Evolutionary conservation across 768 basidiomycete species (phyloP).

Genomic region (Flagelloscypha sp.): DNA sequence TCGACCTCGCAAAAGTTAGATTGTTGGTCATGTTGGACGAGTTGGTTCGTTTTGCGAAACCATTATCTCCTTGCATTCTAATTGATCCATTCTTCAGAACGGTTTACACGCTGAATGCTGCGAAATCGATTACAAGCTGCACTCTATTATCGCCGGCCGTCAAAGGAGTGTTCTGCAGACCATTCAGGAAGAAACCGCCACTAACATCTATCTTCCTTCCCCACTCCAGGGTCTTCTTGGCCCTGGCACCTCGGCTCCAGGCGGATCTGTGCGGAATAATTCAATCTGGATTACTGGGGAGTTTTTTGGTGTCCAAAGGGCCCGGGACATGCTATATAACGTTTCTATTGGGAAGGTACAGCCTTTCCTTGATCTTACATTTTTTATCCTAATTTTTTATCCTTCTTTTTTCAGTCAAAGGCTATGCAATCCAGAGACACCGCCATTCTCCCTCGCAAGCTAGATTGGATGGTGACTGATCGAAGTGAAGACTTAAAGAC

Average conservation of each 20-base stretch:
- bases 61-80: neutral
- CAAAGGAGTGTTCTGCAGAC: conserved; percentile 82
- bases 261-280: conserved; percentile 41
- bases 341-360: conserved; percentile 78
- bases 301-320: conserved; percentile 92
- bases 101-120: conserved; percentile 85
- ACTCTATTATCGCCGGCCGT: conserved; percentile 83
- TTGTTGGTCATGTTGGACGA: conserved; percentile 93
- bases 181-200: conserved; percentile 95
- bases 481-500: conserved; percentile 87
- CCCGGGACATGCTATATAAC: conserved; percentile 90
- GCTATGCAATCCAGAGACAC: conserved; percentile 87
- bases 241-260: conserved; percentile 34
- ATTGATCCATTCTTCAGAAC: conserved; percentile 47
- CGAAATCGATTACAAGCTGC: conserved; percentile 93
- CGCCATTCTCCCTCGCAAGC: conserved; percentile 88
- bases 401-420: conserved; percentile 53
- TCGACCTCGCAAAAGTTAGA: conserved; percentile 85
- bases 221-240: conserved; percentile 82
- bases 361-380: conserved; percentile 4
- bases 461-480: conserved; percentile 99
- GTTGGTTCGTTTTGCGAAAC: conserved; percentile 49
- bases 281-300: conserved; percentile 98
- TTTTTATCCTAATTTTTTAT: conserved; percentile 1
- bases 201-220: conserved; percentile 92